Base-by-base conservation (phyloP, 169 alveolate species). In the Plasmodium knowlesi region DNA sequence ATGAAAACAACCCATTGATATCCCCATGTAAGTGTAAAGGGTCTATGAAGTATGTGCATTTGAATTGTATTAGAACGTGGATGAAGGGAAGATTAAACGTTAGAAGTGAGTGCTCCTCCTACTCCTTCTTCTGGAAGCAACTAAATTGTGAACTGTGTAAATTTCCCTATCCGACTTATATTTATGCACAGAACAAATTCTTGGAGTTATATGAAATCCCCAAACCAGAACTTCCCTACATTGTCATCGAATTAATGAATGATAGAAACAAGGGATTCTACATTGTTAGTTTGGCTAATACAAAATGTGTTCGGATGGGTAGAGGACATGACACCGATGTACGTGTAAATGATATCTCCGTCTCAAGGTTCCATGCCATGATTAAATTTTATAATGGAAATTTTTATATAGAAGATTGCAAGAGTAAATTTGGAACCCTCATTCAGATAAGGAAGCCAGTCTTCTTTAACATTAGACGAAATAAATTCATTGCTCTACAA, bases 1-100 rank as follows among this genome's bases (percentile, higher is more conserved):
- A 95, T 30, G 94, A 91, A 5, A 97, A 97, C 22, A 97, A 97
- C 14, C 99, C 99, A 16, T 98, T 99, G 90, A 96, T 99, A 70
- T 95, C 98, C 10, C 99, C 99, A 2, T 99, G 99, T 84, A 97
- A 97, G 71, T 99, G 99, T 93, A 96, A 97, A 84, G 99, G 99
- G 1, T 97, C 99, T 12, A 97, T 98, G 99, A 97, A 97, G 82
- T 98, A 96, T 93, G 98, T 98, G 5, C 99, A 99, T 93, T 96
- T 98, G 82, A 95, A 96, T 25, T 99, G 99, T 88, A 96, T 99
- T 73, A 92, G 99, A 57, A 96, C 98, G 67, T 98, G 99, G 99
- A 95, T 99, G 83, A 97, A 97, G 74, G 98, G 98, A 46, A 91
- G 98, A 80, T 89, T 97, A 71, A 96, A 95, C 54, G 95, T 96